phyloP scores from a whole-genome alignment of 2,329 filamentous ascomycete species.

The Trichothecium roseum region DNA sequence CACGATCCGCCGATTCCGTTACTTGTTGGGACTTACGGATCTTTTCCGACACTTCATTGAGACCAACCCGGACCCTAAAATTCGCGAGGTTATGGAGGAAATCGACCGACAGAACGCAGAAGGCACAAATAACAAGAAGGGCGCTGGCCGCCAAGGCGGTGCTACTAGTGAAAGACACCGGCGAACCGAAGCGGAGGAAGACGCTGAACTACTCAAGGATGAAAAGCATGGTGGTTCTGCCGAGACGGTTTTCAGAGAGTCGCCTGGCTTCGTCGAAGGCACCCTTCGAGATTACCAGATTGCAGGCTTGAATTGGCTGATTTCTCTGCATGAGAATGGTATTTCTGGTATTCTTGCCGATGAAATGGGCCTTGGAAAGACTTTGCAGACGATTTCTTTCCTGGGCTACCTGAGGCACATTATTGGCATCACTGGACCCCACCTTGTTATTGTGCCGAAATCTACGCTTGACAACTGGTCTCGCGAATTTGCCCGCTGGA shows the following conservation, averaged over 20 bases:
- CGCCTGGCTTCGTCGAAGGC: slow-evolving; percentile 78
- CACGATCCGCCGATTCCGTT: slow-evolving; percentile 86
- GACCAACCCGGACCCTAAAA: slow-evolving; percentile 88
- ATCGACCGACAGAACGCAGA: slow-evolving; percentile 90
- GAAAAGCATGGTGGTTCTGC: slow-evolving; percentile 81
- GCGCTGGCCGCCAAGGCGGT: slow-evolving; percentile 70
- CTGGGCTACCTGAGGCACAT: slow-evolving; percentile 89
- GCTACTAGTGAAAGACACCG: slow-evolving; percentile 68
- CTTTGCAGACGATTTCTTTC: slow-evolving; percentile 93
- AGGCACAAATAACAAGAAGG: slow-evolving; percentile 60
- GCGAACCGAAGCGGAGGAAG: slow-evolving; percentile 94
- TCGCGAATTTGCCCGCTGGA: slow-evolving; percentile 88
- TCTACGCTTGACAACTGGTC: slow-evolving; percentile 98
- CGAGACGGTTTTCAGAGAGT: slow-evolving; percentile 88
- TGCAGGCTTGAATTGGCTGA: slow-evolving; percentile 91
- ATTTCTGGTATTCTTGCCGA: slow-evolving; percentile 97
- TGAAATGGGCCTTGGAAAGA: slow-evolving; percentile 98
- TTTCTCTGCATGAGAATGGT: slow-evolving; percentile 95
- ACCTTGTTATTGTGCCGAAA: slow-evolving; percentile 87
- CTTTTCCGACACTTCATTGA: slow-evolving; percentile 99
- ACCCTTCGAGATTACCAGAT: slow-evolving; percentile 95
- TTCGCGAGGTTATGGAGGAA: slow-evolving; percentile 86
- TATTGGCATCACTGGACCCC: slow-evolving; percentile 79
- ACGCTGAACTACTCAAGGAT: slow-evolving; percentile 77
- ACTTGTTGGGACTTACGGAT: slow-evolving; percentile 88